A percentile compares a stretch with the other conserved stretches of the same genome.
Evolutionary conservation across 1,284 basidiomycete species (phyloP).

Genomic region (Kwoniella shivajii): DNA sequence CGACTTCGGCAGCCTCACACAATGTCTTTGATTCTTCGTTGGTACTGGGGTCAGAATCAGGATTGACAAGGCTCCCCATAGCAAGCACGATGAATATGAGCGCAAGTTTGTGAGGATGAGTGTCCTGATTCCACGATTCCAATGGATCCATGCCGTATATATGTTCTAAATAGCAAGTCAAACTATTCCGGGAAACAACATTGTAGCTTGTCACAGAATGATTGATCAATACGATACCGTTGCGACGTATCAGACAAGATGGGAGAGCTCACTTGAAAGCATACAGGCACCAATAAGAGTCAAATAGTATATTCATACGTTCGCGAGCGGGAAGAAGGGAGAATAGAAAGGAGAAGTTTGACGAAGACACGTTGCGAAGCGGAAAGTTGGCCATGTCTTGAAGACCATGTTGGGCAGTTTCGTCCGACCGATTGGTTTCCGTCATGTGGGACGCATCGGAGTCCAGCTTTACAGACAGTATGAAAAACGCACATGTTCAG

Average conservation of each 20-base stretch:
- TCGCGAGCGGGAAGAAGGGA: conserved; percentile 27
- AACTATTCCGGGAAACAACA: conserved; percentile 25
- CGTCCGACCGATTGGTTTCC: not conserved
- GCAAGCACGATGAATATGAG: conserved; percentile 42
- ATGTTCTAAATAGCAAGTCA: conserved; percentile 27
- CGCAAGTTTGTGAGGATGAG: conserved; percentile 39
- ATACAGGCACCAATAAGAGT: conserved; percentile 33
- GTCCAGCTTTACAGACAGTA: not conserved
- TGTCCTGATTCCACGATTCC: not conserved
- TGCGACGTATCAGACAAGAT: not conserved
- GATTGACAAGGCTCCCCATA: conserved; percentile 40
- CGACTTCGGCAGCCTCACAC: conserved; percentile 27
- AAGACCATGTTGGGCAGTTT: not conserved
- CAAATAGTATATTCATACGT: conserved; percentile 28
- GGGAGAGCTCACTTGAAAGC: conserved; percentile 29
- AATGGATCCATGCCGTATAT: conserved; percentile 13
- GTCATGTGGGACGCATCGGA: conserved; percentile 10
- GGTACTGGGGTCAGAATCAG: conserved; percentile 39
- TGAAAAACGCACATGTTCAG: not conserved
- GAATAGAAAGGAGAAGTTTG: conserved; percentile 16
- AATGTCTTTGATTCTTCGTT: conserved; percentile 29
- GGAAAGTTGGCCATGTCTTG: not conserved
- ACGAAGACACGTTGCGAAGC: not conserved
- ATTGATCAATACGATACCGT: not conserved
- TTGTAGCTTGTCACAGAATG: conserved; percentile 22